Percentiles rank a stretch among this genome's conserved stretches.
Evolutionary conservation across 176 grass and related monocot species (phyloP).

Genomic region (Musa schizocarpa): DNA sequence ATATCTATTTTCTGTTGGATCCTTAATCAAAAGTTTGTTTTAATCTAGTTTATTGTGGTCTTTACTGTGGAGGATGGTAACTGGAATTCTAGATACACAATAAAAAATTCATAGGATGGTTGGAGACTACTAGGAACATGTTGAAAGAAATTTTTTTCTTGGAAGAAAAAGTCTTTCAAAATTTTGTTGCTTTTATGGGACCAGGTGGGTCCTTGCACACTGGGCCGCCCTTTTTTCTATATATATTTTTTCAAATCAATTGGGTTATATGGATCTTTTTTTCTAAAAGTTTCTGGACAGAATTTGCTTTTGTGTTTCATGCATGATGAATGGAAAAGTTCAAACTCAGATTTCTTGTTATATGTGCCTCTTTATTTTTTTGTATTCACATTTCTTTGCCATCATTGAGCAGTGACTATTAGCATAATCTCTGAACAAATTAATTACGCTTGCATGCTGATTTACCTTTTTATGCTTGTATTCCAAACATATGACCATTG

Average conservation of each 20-base stretch:
- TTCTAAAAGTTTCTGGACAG: background rate
- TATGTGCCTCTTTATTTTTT: background rate
- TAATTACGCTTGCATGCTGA: too few species aligned
- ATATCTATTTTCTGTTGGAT: background rate
- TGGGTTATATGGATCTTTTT: background rate
- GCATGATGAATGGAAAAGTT: background rate
- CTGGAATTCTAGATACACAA: background rate
- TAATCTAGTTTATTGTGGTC: background rate
- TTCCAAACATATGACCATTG: background rate
- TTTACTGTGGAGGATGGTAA: background rate
- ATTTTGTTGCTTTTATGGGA: background rate
- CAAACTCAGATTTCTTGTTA: background rate
- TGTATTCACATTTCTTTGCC: background rate
- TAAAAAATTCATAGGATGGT: background rate
- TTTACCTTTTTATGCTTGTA: too few species aligned
- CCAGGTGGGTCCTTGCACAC: too few species aligned
- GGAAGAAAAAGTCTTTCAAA: background rate
- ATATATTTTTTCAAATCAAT: background rate
- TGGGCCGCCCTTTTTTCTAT: background rate
- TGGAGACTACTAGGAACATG: background rate
- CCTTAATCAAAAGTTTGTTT: background rate
- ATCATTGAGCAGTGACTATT: too few species aligned
- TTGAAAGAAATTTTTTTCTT: background rate
- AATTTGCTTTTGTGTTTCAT: background rate
- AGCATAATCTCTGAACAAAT: too few species aligned